Conservation (phyloP, 495 filamentous ascomycete species). For the Neurospora intermedia region DNA sequence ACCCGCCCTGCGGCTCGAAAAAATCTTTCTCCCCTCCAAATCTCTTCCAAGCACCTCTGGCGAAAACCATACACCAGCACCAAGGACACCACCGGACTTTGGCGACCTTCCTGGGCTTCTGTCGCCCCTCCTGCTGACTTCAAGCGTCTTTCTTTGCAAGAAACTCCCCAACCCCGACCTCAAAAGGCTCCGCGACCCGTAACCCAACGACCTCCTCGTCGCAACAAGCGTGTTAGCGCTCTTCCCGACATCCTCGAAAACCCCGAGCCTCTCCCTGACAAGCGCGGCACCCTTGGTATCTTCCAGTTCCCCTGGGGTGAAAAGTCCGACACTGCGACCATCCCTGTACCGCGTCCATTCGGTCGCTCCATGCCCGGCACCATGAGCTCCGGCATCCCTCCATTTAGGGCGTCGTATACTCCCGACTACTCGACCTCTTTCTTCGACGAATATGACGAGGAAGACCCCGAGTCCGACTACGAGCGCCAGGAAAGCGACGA, state of each 20-base stretch:
- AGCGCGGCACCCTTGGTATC: slow-evolving; percentile 41
- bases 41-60: slow-evolving; percentile 32
- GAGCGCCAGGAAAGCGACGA: slow-evolving; percentile 27
- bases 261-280: slow-evolving; percentile 41
- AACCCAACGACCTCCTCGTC: slow-evolving; percentile 37
- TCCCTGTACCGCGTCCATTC: slow-evolving; percentile 18
- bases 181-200: slow-evolving; percentile 26
- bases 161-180: slow-evolving; percentile 7
- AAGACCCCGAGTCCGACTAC: slow-evolving; percentile 23
- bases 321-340: slow-evolving; percentile 37
- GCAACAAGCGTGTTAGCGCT: slow-evolving; percentile 38
- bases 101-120: slow-evolving; percentile 23
- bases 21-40: slow-evolving; percentile 17
- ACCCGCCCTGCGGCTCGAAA: slow-evolving; percentile 26
- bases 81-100: slow-evolving; percentile 22
- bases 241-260: slow-evolving; percentile 48
- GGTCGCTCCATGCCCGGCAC: slow-evolving; percentile 32
- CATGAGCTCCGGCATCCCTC: slow-evolving; percentile 31
- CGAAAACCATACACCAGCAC: slow-evolving; percentile 21
- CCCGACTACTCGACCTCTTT: slow-evolving; percentile 33
- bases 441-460: slow-evolving; percentile 41
- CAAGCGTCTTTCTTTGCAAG: slow-evolving; percentile 16
- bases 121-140: slow-evolving; percentile 28
- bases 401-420: slow-evolving; percentile 15
- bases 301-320: slow-evolving; percentile 51